Evolutionary conservation across 345 rosid genomes (phyloP).

Genomic region (Hibiscus tridactylites): DNA sequence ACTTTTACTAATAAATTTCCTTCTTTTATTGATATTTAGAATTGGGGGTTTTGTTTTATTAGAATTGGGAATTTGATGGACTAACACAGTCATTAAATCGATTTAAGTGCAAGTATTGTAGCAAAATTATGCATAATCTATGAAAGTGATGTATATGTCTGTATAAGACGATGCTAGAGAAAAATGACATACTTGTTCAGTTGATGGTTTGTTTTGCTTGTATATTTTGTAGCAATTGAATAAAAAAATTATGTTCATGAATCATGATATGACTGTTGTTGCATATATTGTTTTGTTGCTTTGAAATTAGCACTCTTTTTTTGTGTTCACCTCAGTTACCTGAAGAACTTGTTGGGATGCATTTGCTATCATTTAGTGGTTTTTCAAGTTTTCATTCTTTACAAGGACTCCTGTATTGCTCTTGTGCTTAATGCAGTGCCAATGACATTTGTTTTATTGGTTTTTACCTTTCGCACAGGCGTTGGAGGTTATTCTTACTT

Average conservation of each 20-base stretch:
- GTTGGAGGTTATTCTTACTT: conserved; percentile 94
- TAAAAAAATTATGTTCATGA: too few species aligned
- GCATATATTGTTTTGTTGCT: neutral
- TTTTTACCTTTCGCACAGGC: conserved; percentile 20
- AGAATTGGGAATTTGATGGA: neutral
- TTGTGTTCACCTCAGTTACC: neutral
- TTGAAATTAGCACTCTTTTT: neutral
- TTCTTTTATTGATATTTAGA: neutral
- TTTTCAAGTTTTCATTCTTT: neutral
- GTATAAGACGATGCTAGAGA: neutral
- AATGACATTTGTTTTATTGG: neutral
- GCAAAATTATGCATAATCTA: neutral
- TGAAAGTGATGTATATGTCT: neutral
- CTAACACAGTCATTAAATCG: neutral
- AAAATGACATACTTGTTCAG: neutral
- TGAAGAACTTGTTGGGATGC: conserved; percentile 1
- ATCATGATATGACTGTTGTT: neutral
- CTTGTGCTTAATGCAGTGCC: neutral
- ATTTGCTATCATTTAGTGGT: neutral
- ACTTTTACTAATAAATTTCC: neutral
- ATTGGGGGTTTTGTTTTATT: too few species aligned
- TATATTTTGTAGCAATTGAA: neutral
- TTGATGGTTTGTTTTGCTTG: neutral
- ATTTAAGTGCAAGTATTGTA: neutral
- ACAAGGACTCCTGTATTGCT: conserved; percentile 14